Evolutionary conservation across 2,329 filamentous ascomycete species (phyloP), one percentile per base, ranked within the genome.

Genomic region (Nannizziopsis barbatae): DNA sequence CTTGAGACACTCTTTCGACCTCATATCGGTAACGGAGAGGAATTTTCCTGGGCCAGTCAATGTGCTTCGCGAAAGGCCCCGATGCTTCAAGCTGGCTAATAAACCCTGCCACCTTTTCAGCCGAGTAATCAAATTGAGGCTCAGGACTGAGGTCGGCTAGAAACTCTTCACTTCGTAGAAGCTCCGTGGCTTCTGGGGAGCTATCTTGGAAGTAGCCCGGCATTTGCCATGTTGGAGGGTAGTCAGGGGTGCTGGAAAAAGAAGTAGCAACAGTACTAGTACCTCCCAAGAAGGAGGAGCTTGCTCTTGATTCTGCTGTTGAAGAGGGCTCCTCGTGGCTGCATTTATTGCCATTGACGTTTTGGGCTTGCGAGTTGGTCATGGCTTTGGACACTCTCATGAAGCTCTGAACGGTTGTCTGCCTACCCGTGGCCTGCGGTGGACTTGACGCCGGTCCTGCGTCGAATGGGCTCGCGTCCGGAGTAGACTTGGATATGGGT

Each of bases 11-110:
- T 22, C 65, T 57, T 44, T 67, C 64, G 17, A 67, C 44, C 42
- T 68, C 66, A 47, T 68, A 69, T 12, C 65, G 58, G 48, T 61
- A 62, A 4, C 64, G 57, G 12, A 69, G 50, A 3, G 64, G 57
- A 14, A 67, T 52, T 8, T 52, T 59, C 3, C 46, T 49, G 1
- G 59, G 53, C 14, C 63, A 60, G 7, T 57, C 50, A 8, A 58
- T 54, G 5, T 55, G 50, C 12, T 55, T 49, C 32, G 45, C 18
- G 47, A 71, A 71, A 0, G 68, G 68, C 1, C 63, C 65, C n/a
- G 57, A 49, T 0, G 53, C 46, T 9, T 60, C 47, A 1, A 70
- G 58, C 4, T 62, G 57, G 1, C 50, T 49, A 30, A 67, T 52
- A 7, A 66, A 53, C 5, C 36, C 31, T 14, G 58, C 37, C 50